phyloP scores from a whole-genome alignment of 2,329 filamentous ascomycete genomes.

The Neonectria neomacrospora region DNA sequence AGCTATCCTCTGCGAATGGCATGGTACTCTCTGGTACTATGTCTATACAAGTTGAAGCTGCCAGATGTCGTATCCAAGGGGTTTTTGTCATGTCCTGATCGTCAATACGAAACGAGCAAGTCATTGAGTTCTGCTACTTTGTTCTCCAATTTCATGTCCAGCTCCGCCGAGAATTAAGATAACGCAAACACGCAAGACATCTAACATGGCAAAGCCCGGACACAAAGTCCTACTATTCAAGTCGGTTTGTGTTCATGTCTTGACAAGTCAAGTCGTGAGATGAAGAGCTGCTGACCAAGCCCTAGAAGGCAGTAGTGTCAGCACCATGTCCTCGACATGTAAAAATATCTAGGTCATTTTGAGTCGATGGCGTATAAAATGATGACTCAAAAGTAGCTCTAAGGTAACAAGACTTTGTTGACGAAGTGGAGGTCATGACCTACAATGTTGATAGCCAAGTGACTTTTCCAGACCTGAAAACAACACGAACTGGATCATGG shows the following conservation, averaged over 20 bases:
- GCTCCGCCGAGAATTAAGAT: neutral
- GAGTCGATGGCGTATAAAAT: neutral
- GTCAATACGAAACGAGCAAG: neutral
- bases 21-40: no score
- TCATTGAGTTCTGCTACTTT: neutral
- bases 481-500: neutral
- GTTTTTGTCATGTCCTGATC: no score
- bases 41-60: neutral
- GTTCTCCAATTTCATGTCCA: neutral
- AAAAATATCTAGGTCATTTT: neutral
- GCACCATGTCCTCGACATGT: neutral
- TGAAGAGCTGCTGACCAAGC: neutral
- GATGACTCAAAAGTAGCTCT: neutral
- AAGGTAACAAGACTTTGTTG: neutral
- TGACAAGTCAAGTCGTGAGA: neutral
- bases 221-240: no score
- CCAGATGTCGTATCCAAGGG: no score
- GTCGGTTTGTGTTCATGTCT: neutral
- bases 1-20: no score
- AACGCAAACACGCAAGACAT: neutral
- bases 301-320: no score
- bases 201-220: neutral
- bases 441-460: neutral
- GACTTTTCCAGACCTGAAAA: neutral
- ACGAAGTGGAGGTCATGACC: neutral